phyloP scores from a whole-genome alignment of 1,284 basidiomycete genomes.

The Xerocomus nothofagi region DNA sequence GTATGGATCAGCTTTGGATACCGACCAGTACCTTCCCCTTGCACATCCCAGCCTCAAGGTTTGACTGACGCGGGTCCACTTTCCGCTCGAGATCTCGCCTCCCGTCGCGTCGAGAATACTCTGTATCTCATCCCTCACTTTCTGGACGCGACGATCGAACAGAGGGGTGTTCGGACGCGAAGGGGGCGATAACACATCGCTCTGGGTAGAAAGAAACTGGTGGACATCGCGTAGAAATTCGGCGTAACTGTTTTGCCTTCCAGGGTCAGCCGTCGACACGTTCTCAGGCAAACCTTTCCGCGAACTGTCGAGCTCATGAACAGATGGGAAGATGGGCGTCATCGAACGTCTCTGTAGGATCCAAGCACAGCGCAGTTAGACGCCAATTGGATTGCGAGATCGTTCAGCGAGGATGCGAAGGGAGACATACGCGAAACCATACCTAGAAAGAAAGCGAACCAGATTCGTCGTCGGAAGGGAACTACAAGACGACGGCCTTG shows the following conservation, averaged over 20 bases:
- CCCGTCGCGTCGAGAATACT: slow-evolving; percentile 14
- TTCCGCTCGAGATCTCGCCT: slow-evolving; percentile 18
- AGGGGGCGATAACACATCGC: slow-evolving; percentile 33
- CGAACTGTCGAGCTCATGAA: slow-evolving; percentile 6
- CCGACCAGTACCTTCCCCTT: slow-evolving; percentile 26
- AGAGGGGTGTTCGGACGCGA: slow-evolving; percentile 29
- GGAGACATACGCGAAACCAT: neutral
- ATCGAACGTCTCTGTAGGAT: slow-evolving; percentile 14
- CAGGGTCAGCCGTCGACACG: neutral
- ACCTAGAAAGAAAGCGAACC: slow-evolving; percentile 1
- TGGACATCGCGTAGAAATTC: slow-evolving; percentile 34
- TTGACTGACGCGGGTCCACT: slow-evolving; percentile 30
- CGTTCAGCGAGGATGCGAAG: neutral
- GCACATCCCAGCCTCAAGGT: slow-evolving; percentile 35
- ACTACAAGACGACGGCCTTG: neutral
- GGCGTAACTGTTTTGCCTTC: slow-evolving; percentile 22
- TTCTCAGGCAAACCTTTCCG: slow-evolving; percentile 9
- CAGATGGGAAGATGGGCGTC: slow-evolving; percentile 36
- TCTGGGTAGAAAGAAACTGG: slow-evolving; percentile 34
- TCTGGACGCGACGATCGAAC: slow-evolving; percentile 24
- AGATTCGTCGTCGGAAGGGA: neutral
- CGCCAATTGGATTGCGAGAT: neutral
- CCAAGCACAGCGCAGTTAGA: neutral
- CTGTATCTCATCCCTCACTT: slow-evolving; percentile 24
- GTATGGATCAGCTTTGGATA: neutral